Evolutionary conservation across 257 asterid species (phyloP).

Genomic region (Solanum chilense): DNA sequence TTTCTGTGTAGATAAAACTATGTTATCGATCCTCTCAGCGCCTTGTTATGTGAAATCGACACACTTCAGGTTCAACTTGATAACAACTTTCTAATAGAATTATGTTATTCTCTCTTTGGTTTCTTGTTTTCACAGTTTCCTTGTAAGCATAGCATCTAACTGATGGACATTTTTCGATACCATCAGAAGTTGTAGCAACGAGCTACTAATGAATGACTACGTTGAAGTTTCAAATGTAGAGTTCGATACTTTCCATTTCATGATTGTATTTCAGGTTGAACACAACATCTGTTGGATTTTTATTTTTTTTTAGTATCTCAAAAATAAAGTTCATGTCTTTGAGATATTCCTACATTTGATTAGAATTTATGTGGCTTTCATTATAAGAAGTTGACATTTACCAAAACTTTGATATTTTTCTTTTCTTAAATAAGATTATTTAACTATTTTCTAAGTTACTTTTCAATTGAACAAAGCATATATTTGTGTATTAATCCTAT

Average conservation of each 20-base stretch:
- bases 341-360: background rate
- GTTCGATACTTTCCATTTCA: accelerated
- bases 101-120: background rate
- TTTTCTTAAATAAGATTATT: background rate
- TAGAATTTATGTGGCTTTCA: background rate
- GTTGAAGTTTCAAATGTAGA: background rate
- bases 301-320: background rate
- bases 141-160: background rate
- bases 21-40: background rate
- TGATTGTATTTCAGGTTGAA: background rate
- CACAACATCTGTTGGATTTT: background rate
- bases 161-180: background rate
- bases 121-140: background rate
- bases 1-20: background rate
- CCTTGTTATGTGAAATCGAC: background rate
- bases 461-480: background rate
- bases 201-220: background rate
- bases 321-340: too few species aligned
- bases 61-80: background rate
- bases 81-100: background rate
- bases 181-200: background rate
- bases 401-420: background rate
- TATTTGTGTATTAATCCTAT: background rate
- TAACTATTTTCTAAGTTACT: background rate
- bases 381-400: background rate